phyloP scores from a whole-genome alignment of 768 basidiomycete species.

The Russula sp. region DNA sequence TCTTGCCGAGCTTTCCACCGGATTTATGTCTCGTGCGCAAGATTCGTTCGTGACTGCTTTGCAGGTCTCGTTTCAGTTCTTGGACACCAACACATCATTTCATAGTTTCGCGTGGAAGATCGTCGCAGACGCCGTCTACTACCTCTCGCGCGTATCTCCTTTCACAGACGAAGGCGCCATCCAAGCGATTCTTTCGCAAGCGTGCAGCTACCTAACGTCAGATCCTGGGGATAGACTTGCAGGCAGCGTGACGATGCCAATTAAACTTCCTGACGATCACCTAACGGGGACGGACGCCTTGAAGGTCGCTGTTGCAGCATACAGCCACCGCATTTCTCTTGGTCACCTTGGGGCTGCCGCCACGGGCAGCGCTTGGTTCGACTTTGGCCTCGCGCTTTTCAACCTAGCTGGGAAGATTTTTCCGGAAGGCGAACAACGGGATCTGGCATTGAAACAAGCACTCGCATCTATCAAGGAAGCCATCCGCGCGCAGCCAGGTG shows the following conservation, averaged over 20 bases:
- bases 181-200: conserved; percentile 28
- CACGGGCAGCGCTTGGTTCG: conserved; percentile 60
- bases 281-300: conserved; percentile 32
- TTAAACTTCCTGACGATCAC: conserved; percentile 19
- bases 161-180: conserved; percentile 42
- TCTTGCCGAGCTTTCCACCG: conserved; percentile 51
- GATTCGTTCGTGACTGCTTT: conserved; percentile 61
- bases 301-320: conserved; percentile 50
- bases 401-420: conserved; percentile 34
- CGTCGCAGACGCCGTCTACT: conserved; percentile 66
- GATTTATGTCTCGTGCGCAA: conserved; percentile 70
- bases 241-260: conserved; percentile 32
- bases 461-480: conserved; percentile 59
- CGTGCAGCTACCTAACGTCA: conserved; percentile 35
- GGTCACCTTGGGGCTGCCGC: conserved; percentile 43
- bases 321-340: conserved; percentile 53
- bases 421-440: conserved; percentile 27
- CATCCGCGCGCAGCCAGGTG: conserved; percentile 61
- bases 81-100: conserved; percentile 53
- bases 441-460: conserved; percentile 36
- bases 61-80: conserved; percentile 38
- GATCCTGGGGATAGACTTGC: conserved; percentile 38
- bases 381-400: conserved; percentile 60
- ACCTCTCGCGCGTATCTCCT: conserved; percentile 47
- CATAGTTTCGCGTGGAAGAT: conserved; percentile 77